Base-by-base conservation (phyloP, 176 grass and related monocot species). In the Oryza australiensis region DNA sequence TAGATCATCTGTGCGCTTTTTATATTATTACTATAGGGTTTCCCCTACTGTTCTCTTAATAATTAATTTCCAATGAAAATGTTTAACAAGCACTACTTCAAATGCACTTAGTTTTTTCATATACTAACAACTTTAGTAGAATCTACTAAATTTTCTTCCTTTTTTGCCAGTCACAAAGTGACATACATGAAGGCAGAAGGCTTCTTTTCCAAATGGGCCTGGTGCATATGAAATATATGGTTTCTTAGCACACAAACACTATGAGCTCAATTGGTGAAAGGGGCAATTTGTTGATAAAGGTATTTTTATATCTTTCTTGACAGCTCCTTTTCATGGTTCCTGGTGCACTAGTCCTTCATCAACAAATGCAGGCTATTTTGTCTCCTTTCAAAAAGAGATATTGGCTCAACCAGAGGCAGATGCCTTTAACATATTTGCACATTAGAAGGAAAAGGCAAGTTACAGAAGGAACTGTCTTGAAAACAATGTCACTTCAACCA, bases 401-500 rank as follows among this genome's bases (percentile, higher is more conserved):
- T 76, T 76, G 33, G 16, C 49, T 60, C 9, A 38, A 29, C 45
- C 63, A 77, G 51, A 62, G 18, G 15, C 49, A 67, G 3, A 67
- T n/a, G 10, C 1, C 15, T 20, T n/a, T 40, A 37, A 26, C 22
- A 48, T 29, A 6, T 79, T 65, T 72, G 28, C 15, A 14, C 3
- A 1, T 29, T 64, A 14, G 15, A 79, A 65, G 42, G 12, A 51
- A 40, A 68, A 75, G n/a, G 41, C 45, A 13, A 64, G 7, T 37
- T 66, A 18, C 22, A 37, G 41, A 65, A 65, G 42, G 23, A 73
- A 26, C 16, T 37, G 10, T 65, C 41, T 41, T 65, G 53, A 18
- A 35, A 71, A 62, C 2, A 5, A 85, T 77, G 26, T 85, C 43
- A 64, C 27, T 48, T 70, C 23, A 46, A 71, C 53, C 64, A 28